Base-by-base conservation (phyloP, 2,329 filamentous ascomycete genomes). In the Lomentospora prolificans region DNA sequence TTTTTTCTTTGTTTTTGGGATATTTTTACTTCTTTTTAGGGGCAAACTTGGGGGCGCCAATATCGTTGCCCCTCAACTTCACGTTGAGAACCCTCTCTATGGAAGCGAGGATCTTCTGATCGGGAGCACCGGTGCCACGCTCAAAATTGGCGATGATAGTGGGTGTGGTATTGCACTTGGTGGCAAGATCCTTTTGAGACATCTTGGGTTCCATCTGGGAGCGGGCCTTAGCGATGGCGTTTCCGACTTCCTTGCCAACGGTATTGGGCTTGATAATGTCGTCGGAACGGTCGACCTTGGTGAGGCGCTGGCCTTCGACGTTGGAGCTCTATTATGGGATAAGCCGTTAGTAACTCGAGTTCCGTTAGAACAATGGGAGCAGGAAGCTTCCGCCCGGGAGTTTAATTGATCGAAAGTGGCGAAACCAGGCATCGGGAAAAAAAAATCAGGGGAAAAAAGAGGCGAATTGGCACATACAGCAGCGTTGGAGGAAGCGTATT, bases 231-330 rank as follows among this genome's bases (percentile, higher is more conserved):
- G 84, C 80, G 75, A 97, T 96, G 61, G 86, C 88, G 62, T 89
- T 83, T 65, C 88, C 90, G 61, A 97, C 89, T 57, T 81, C 78
- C 66, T 80, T 79, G 69, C 90, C 90, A 58, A 96, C 79, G 50
- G 90, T 95, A 77, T 95, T 95, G 67, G 90, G 91, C 78, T 96
- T 96, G 74, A 97, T 86, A 75, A 96, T 96, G 70, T 96, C 94
- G 78, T 97, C 91, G 69, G 85, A 86, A 64, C 92, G 91, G 79
- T 97, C 94, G 72, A 99, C 91, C 79, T 97, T 96, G 63, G 94
- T 97, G 62, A 97, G 80, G 69, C 89, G 91, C 76, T 99, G 94
- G 64, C 94, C 94, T 75, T 97, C 92, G 62, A 78, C 78, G 59
- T 77, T 78, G 65, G 76, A 72, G 60, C 76, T 68, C 74, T 80